Percentiles rank a stretch among this genome's conserved stretches.
Conservation (phyloP, 768 basidiomycete species). For the Cystobasidium tubakii region DNA sequence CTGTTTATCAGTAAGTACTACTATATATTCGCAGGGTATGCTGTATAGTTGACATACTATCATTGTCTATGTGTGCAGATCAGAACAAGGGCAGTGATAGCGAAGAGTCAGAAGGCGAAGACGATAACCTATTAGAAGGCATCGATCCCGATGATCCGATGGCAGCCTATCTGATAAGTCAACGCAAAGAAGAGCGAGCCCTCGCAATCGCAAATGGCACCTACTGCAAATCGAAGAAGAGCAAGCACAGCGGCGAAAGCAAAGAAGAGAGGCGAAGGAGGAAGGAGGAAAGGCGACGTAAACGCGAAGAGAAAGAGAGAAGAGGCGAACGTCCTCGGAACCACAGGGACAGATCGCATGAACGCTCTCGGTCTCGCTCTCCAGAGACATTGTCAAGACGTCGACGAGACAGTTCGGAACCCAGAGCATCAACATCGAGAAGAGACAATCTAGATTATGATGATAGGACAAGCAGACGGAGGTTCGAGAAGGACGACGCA, state of each 20-base stretch:
- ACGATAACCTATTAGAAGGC: constrained; percentile 64
- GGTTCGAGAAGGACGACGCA: not conserved
- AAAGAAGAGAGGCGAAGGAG: constrained; percentile 11
- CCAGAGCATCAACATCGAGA: not conserved
- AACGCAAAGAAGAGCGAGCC: constrained; percentile 76
- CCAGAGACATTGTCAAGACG: not conserved
- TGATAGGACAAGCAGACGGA: not conserved
- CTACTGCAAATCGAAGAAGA: constrained; percentile 56
- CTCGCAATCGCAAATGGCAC: constrained; percentile 61
- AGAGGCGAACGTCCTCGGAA: not conserved
- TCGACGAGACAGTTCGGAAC: not conserved
- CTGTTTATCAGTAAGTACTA: constrained; percentile 58
- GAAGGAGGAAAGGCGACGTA: constrained; percentile 12
- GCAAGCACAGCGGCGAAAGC: constrained; percentile 28
- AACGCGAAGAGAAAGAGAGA: constrained; percentile 29
- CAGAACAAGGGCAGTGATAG: constrained; percentile 27
- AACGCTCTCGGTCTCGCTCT: not conserved
- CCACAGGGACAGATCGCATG: not conserved
- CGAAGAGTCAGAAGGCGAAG: constrained; percentile 50
- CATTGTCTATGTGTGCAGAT: not conserved
- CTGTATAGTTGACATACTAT: constrained; percentile 6
- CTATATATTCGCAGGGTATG: not conserved
- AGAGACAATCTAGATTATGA: not conserved
- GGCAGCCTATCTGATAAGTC: constrained; percentile 78
- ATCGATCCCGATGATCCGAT: constrained; percentile 98